Base-by-base conservation (phyloP, 2,329 filamentous ascomycete species). In the Anisogramma anomala region DNA sequence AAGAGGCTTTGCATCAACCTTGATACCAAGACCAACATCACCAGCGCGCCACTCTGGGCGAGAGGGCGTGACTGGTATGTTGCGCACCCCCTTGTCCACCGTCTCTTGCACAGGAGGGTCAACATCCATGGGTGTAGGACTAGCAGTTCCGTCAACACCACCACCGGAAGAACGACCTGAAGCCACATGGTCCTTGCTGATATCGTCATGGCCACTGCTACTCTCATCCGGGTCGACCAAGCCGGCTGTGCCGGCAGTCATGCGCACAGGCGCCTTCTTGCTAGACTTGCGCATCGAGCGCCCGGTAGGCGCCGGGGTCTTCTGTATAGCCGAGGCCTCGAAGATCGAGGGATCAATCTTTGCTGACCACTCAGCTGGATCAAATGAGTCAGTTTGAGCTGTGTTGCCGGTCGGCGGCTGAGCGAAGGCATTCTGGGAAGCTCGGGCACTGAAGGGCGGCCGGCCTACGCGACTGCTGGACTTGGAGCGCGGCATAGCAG, bases 61-160 rank as follows among this genome's bases (percentile, higher is more conserved):
- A 2, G 71, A 68, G 0, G 74, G 74, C 50, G 78, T 74, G 10
- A 77, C 69, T 1, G 66, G 65, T 27, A 78, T 75, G 27, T 69
- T 73, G 22, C 74, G 66, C 15, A 65, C 65, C 6, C 54, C 55
- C 39, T 57, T 57, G 36, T 43, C 25, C 35, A 52, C 38, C 35
- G 55, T 49, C 30, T 53, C 49, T 8, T 49, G 48, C 17, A 56
- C 56, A 15, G 74, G 72, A 4, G 71, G 66, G 50, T 81, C 77
- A 37, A 81, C 78, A 48, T 81, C 77, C 77, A 81, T 81, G 11
- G 75, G 73, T 43, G 69, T 72, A 3, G 74, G 71, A 47, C 69
- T 75, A 26, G 59, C 60, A 57, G 28, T 60, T 48, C 41, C 43
- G 28, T 33, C 27, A 7, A 43, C 6, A 8, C 43, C 39, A 18